Percentiles rank a stretch among this genome's conserved stretches.
Evolutionary conservation across 352 stramenopile genomes (phyloP).

Genomic region (Phytopythium sindhum): DNA sequence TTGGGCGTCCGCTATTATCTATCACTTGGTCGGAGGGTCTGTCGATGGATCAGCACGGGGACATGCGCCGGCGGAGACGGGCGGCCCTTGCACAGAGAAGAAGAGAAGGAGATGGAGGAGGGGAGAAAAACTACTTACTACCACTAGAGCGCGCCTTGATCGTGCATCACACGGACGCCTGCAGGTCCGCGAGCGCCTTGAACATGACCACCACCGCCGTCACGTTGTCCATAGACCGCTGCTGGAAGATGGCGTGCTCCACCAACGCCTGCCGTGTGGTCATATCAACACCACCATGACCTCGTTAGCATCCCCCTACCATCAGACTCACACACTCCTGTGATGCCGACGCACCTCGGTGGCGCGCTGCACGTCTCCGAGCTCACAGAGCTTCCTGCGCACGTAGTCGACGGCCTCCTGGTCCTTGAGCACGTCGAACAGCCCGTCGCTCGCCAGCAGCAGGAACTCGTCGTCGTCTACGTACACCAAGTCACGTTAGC

Average conservation of each 20-base stretch:
- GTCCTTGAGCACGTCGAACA: slow-evolving; percentile 84
- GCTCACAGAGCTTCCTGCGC: slow-evolving; percentile 59
- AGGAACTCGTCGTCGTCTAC: slow-evolving; percentile 77
- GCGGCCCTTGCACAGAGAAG: neutral
- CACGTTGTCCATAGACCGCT: slow-evolving; percentile 86
- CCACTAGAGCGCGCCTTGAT: neutral
- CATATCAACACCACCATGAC: neutral
- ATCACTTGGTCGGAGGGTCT: slow-evolving; percentile 2
- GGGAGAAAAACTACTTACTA: slow-evolving; percentile 2
- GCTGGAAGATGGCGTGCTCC: slow-evolving; percentile 78
- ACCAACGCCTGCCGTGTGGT: slow-evolving; percentile 44
- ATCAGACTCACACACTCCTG: too few relatives aligned
- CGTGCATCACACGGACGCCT: slow-evolving; percentile 10
- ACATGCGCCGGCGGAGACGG: neutral
- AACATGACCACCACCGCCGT: slow-evolving; percentile 84
- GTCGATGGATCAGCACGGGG: neutral
- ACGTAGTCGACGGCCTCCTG: slow-evolving; percentile 81
- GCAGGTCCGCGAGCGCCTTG: slow-evolving; percentile 59
- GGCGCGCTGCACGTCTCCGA: slow-evolving; percentile 72
- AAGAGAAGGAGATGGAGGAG: neutral
- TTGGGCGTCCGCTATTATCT: slow-evolving; percentile 3
- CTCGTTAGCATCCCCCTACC: too few relatives aligned
- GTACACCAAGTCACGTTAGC: neutral
- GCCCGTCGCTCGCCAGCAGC: slow-evolving; percentile 70
- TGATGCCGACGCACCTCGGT: slow-evolving; percentile 58